These are phyloP conservation scores for Lachancea waltii DNA, from an alignment of 805 yeast species.

Conservation along the genomic window DNA sequence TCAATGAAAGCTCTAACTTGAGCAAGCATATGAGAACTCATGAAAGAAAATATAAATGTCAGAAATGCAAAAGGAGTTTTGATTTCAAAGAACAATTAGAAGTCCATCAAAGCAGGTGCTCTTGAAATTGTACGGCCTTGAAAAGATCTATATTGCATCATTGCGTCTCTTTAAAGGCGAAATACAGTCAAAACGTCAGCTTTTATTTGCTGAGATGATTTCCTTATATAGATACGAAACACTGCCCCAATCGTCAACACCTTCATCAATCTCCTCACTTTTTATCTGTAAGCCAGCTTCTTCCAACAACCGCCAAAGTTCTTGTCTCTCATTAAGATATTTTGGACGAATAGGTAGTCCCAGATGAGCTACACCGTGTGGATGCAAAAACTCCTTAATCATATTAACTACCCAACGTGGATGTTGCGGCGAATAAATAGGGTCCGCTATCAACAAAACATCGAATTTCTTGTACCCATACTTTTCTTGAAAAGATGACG, in stretches of 20 bases:
- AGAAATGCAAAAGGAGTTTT: conserved; percentile 46
- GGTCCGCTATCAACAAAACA: conserved; percentile 75
- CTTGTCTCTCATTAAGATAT: conserved; percentile 58
- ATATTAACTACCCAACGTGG: conserved; percentile 66
- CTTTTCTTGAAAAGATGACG: conserved; percentile 35
- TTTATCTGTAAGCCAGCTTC: conserved; percentile 28
- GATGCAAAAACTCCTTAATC: conserved; percentile 45
- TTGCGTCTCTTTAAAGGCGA: not conserved
- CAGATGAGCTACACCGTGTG: conserved; percentile 42
- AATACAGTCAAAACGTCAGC: not conserved
- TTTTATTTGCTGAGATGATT: not conserved
- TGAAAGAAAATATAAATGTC: conserved; percentile 45
- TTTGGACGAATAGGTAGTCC: conserved; percentile 70
- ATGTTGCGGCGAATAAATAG: conserved; percentile 77
- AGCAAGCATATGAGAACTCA: conserved; percentile 86
- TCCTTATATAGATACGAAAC: conserved; percentile 46
- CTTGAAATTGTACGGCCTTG: conserved; percentile 1
- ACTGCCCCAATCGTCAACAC: conserved; percentile 82
- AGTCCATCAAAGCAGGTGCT: conserved; percentile 33
- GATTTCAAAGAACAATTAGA: conserved; percentile 38
- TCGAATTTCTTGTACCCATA: conserved; percentile 37
- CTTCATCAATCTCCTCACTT: conserved; percentile 45
- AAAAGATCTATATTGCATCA: not conserved
- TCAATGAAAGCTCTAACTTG: conserved; percentile 83
- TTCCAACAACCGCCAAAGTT: conserved; percentile 50